Evolutionary conservation across 768 basidiomycete genomes (phyloP), one percentile per base, ranked within the genome.

Genomic region (Asterophora parasitica): DNA sequence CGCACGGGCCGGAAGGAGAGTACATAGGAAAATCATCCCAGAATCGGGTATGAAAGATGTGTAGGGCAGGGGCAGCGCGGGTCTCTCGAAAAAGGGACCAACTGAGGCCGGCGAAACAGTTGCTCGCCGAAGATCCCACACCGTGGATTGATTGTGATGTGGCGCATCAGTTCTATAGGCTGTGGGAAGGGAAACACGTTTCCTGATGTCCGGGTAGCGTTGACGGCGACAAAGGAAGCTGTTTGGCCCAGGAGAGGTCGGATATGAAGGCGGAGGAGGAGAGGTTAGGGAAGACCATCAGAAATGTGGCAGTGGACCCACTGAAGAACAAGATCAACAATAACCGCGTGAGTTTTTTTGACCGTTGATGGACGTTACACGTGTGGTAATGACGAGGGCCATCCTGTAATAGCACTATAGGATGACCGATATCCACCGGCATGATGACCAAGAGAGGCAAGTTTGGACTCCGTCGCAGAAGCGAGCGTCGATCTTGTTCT

Each of bases 351-450:
- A 44, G 12, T 27, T 47, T 20, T 35, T 7, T 11, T 35, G 27
- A 34, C 41, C 15, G 13, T 4, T 43, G 52, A 46, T 45, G 52
- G 16, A 46, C 48, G 52, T 37, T 53, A 49, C 52, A 49, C 52
- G 52, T 49, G 52, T 37, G 8, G 44, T 12, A 17, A 39, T 37
- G 36, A 17, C 28, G 26, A 27, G 23, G 32, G 26, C n/a, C 8
- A 10, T 12, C n/a, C n/a, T n/a, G n/a, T n/a, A n/a, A n/a, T n/a
- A n/a, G n/a, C n/a, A n/a, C n/a, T 3, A 16, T 17, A 20, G 32
- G 34, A 23, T 13, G 28, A 15, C 40, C 45, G 45, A 42, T 15
- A 13, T 10, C 17, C 20, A 9, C 7, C 45, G 12, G 49, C 33
- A 37, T 38, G 42, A 42, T 35, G 28, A 6, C 8, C 17, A 34